These are phyloP conservation scores for Pleurotus tuoliensis DNA, from an alignment of 768 basidiomycete species.

Conservation along the genomic window DNA sequence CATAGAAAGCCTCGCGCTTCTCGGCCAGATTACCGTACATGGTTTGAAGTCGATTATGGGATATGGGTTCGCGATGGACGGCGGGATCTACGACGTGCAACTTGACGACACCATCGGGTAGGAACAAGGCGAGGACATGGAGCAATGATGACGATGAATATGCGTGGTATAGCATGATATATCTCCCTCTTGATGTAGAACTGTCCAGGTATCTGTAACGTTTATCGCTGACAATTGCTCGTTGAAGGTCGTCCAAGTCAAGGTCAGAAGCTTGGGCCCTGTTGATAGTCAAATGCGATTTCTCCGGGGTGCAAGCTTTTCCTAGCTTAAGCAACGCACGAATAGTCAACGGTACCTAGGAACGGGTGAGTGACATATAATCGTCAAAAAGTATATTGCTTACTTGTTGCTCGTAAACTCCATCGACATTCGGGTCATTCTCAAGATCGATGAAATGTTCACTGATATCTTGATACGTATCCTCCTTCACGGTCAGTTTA, in stretches of 20 bases:
- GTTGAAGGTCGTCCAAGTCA: slow-evolving; percentile 78
- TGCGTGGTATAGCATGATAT: slow-evolving; percentile 87
- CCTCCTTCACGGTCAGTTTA: slow-evolving; percentile 79
- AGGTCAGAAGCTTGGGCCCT: slow-evolving; percentile 80
- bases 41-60: slow-evolving; percentile 56
- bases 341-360: slow-evolving; percentile 75
- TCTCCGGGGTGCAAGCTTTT: slow-evolving; percentile 70
- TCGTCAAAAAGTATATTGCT: slow-evolving; percentile 10
- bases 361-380: slow-evolving; percentile 2
- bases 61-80: slow-evolving; percentile 77
- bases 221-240: slow-evolving; percentile 50
- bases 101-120: slow-evolving; percentile 63
- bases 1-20: slow-evolving; percentile 42
- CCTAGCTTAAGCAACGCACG: slow-evolving; percentile 84
- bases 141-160: slow-evolving; percentile 62
- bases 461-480: slow-evolving; percentile 76
- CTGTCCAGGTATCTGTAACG: slow-evolving; percentile 70
- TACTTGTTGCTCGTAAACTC: slow-evolving; percentile 92
- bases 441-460: slow-evolving; percentile 90
- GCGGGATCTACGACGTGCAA: slow-evolving; percentile 91
- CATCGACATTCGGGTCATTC: slow-evolving; percentile 93
- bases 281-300: slow-evolving; percentile 69
- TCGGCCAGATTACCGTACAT: slow-evolving; percentile 62
- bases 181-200: slow-evolving; percentile 59
- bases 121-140: slow-evolving; percentile 87